Percentiles rank a stretch among this genome's conserved stretches.
These are phyloP conservation scores for Aspergillus fumigatus DNA, from an alignment of 2,329 filamentous ascomycete species.

Conservation along the genomic window DNA sequence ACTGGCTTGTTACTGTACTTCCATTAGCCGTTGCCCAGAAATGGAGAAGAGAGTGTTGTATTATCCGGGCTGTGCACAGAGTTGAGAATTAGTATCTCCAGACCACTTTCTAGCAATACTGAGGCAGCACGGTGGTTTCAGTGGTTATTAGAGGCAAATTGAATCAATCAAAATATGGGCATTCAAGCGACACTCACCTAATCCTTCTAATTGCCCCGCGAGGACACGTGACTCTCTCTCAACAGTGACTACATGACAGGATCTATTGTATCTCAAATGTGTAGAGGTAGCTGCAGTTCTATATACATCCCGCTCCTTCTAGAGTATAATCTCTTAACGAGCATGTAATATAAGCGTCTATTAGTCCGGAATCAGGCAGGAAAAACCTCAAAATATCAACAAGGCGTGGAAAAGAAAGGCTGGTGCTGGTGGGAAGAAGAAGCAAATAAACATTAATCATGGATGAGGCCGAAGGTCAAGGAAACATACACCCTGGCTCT, in stretches of 20 bases:
- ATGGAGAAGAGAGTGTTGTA: neutral
- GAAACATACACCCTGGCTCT: neutral
- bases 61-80: too few species aligned
- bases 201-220: neutral
- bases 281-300: neutral
- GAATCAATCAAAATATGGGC: neutral
- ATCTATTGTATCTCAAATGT: neutral
- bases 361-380: neutral
- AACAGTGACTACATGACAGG: too few species aligned
- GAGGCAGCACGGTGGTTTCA: neutral
- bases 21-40: neutral
- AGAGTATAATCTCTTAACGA: neutral
- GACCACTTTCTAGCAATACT: neutral
- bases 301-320: neutral
- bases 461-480: neutral
- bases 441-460: neutral
- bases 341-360: neutral
- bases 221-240: neutral
- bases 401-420: neutral
- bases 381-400: neutral
- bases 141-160: neutral
- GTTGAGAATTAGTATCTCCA: neutral
- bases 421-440: neutral
- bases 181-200: too few species aligned
- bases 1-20: neutral